A percentile compares a stretch with the other conserved stretches of the same genome.
Evolutionary conservation across 164 flowering plant species (phyloP).

Genomic region (Sextonia rubra): DNA sequence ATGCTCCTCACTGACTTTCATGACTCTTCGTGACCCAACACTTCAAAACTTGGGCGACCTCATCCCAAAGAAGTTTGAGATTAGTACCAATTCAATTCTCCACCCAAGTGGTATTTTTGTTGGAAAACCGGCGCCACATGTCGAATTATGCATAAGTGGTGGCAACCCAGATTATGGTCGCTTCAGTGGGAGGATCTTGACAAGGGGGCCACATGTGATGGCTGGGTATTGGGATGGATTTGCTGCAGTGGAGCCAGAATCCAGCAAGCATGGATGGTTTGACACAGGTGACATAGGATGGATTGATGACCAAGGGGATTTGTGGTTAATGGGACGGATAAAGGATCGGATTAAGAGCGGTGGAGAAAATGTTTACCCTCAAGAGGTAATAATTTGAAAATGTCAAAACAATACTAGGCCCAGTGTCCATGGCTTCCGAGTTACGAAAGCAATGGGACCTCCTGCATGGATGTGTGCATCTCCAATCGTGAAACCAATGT

Average conservation of each 20-base stretch:
- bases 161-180: slow-evolving; percentile 16
- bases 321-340: slow-evolving; percentile 81
- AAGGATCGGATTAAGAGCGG: slow-evolving; percentile 84
- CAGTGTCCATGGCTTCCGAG: not conserved
- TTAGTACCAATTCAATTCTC: slow-evolving; percentile 8
- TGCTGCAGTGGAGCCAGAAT: slow-evolving; percentile 9
- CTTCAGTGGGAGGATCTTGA: slow-evolving; percentile 64
- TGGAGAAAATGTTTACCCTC: slow-evolving; percentile 90
- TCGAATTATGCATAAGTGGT: slow-evolving; percentile 46
- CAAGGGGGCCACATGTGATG: slow-evolving; percentile 87
- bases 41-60: slow-evolving; percentile 8
- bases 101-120: slow-evolving; percentile 50
- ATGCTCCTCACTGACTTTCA: slow-evolving; percentile 86
- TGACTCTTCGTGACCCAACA: slow-evolving; percentile 56
- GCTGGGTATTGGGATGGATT: slow-evolving; percentile 56
- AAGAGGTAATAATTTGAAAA: slow-evolving; percentile 51
- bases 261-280: slow-evolving; percentile 43
- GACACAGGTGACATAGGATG: slow-evolving; percentile 92
- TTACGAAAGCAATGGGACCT: not conserved
- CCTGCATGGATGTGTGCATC: not conserved
- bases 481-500: not conserved
- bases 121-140: slow-evolving; percentile 93
- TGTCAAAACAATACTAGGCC: not conserved
- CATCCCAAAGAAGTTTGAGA: slow-evolving; percentile 1
- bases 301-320: slow-evolving; percentile 53